Evolutionary conservation across 2,329 filamentous ascomycete genomes (phyloP).

Genomic region (Chaetomium sp.): DNA sequence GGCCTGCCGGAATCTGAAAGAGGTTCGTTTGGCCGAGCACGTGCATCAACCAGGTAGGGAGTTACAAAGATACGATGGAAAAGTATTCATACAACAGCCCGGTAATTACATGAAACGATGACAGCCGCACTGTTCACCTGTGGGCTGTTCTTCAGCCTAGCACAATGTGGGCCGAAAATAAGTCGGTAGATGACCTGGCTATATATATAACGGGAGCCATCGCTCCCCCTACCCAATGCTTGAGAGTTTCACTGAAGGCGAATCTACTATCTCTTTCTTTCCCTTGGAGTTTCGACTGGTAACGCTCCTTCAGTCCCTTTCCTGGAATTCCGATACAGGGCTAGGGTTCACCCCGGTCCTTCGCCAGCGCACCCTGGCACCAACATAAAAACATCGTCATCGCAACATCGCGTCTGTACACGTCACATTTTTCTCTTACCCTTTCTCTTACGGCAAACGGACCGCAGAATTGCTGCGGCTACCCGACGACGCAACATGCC

Average conservation of each 20-base stretch:
- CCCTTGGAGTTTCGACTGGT: background rate
- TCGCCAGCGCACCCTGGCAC: background rate
- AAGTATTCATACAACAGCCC: background rate
- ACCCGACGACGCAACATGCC: slow-evolving; percentile 30
- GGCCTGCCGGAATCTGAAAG: background rate
- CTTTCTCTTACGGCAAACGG: background rate
- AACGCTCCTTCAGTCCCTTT: background rate
- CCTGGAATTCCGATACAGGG: background rate
- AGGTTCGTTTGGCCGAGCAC: background rate
- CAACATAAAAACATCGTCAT: background rate
- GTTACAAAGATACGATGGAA: background rate
- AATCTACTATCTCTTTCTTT: background rate
- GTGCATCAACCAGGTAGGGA: background rate
- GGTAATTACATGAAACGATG: background rate
- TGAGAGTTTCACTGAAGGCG: background rate
- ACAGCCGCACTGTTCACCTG: too few species aligned
- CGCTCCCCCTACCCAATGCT: too few species aligned
- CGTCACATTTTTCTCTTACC: background rate
- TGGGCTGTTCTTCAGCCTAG: background rate
- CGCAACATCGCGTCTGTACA: background rate
- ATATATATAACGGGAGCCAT: background rate
- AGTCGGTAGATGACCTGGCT: too few species aligned
- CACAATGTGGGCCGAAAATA: background rate
- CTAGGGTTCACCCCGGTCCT: background rate
- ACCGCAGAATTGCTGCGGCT: background rate